These are phyloP conservation scores for Pseudocercospora musae DNA, from an alignment of 2,329 filamentous ascomycete species.

Conservation along the genomic window DNA sequence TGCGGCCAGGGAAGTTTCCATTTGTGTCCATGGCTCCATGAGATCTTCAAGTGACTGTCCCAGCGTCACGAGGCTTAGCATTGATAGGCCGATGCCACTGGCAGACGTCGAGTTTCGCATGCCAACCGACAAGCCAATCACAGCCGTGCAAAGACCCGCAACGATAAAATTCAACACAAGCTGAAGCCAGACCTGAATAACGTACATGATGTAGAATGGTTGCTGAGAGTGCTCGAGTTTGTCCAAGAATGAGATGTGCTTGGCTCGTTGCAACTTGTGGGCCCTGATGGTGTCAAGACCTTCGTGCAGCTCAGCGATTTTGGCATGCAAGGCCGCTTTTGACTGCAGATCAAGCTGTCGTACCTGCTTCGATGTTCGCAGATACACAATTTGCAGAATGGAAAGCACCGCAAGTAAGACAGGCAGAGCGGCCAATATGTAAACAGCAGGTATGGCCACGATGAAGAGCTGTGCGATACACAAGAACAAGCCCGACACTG, in stretches of 20 bases:
- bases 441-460: not conserved
- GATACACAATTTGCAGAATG: not conserved
- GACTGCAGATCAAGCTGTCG: slow-evolving; percentile 1
- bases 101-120: not conserved
- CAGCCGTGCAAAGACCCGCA: not conserved
- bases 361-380: not conserved
- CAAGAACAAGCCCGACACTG: not conserved
- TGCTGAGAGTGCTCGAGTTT: slow-evolving; percentile 30
- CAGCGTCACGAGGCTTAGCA: not conserved
- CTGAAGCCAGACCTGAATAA: slow-evolving; percentile 45
- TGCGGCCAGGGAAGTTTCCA: not conserved
- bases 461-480: not conserved
- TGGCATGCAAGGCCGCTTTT: not conserved
- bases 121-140: not conserved
- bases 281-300: not conserved
- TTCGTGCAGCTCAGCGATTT: not conserved
- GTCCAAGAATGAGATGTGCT: slow-evolving; percentile 1
- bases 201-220: slow-evolving; percentile 46
- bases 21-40: not conserved
- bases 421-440: not conserved
- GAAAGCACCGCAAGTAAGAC: not conserved
- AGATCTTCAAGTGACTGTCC: not conserved
- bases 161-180: slow-evolving; percentile 39
- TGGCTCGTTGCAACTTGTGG: not conserved
- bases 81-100: not conserved